Evolutionary conservation across 176 grass and related monocot genomes (phyloP).

Genomic region (Zea mays): Zm-B73-REFERENCE-NAM-5.0 NC_050099.1:192066001-192066500

Average conservation of each 20-base stretch:
- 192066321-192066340: neutral
- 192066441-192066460: neutral
- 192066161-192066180: neutral
- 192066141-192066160: neutral
- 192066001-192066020: neutral
- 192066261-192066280: constrained; percentile 79
- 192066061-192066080: neutral
- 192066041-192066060: neutral
- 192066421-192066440: neutral
- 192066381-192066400: neutral
- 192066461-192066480: neutral
- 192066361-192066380: neutral
- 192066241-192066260: constrained; percentile 87
- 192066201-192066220: too few species aligned
- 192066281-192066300: constrained; percentile 92
- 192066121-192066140: constrained; percentile 1
- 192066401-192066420: neutral
- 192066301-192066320: constrained; percentile 49
- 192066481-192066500: constrained; percentile 18
- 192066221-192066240: constrained; percentile 16
- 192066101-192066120: neutral
- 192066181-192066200: too few species aligned
- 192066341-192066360: constrained; percentile 9
- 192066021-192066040: neutral
- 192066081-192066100: neutral